Conservation (phyloP, 257 asterid genomes). For the Ehretia macrophylla region DNA sequence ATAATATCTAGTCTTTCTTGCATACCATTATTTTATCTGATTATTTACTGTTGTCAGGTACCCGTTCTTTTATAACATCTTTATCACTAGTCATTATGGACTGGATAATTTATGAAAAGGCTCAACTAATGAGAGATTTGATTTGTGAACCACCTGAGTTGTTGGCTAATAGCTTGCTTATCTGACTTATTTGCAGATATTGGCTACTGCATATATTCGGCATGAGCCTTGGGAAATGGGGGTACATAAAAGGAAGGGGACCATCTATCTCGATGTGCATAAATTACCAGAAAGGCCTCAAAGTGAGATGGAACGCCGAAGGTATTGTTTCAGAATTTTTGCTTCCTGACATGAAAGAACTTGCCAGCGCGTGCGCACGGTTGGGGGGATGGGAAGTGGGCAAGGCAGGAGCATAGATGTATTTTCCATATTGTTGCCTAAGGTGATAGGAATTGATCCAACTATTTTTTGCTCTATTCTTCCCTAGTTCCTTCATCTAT, state of each 20-base stretch:
- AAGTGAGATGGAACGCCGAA: conserved; percentile 82
- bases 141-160: neutral
- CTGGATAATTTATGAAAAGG: neutral
- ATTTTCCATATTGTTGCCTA: too few relatives aligned
- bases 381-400: too few relatives aligned
- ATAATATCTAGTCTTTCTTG: neutral
- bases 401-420: too few relatives aligned
- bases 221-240: conserved; percentile 99
- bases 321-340: conserved; percentile 30
- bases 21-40: neutral
- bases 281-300: conserved; percentile 88
- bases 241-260: conserved; percentile 92
- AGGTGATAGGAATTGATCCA: too few relatives aligned
- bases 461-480: too few relatives aligned
- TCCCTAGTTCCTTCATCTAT: too few relatives aligned
- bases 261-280: conserved; percentile 90
- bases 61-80: neutral
- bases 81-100: neutral
- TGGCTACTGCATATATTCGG: conserved; percentile 90
- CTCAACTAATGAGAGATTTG: neutral
- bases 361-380: too few relatives aligned
- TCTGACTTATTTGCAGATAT: conserved; percentile 44
- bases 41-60: too few relatives aligned
- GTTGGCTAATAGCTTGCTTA: too few relatives aligned
- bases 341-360: neutral